Percentiles rank a stretch among this genome's conserved stretches.
Evolutionary conservation across 495 filamentous ascomycete genomes (phyloP).

Genomic region (Aspergillus bridgeri): DNA sequence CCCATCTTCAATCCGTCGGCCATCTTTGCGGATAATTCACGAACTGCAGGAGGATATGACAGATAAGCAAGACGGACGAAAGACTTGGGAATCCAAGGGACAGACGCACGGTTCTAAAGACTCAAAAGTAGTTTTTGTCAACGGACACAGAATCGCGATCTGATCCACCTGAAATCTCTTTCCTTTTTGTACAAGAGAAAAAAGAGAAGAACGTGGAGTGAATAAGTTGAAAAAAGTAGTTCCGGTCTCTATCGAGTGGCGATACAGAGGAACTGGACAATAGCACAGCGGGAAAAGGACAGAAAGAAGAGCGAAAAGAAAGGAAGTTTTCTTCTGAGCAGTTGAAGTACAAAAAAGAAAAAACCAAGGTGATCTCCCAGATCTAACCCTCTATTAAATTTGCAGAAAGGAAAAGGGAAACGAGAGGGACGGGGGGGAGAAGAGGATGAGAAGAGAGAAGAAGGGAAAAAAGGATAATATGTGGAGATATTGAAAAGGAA

Average conservation of each 20-base stretch:
- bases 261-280: constrained; percentile 10
- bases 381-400: constrained; percentile 31
- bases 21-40: constrained; percentile 59
- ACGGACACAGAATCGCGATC: constrained; percentile 8
- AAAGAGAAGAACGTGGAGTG: constrained; percentile 9
- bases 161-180: constrained; percentile 8
- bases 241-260: constrained; percentile 18
- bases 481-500: constrained; percentile 38
- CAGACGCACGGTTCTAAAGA: constrained; percentile 14
- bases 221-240: constrained; percentile 6
- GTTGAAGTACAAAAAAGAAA: constrained; percentile 15
- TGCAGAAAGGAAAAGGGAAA: constrained; percentile 30
- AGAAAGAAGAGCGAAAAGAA: constrained; percentile 7
- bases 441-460: constrained; percentile 29
- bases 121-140: constrained; percentile 4
- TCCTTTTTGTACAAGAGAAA: constrained; percentile 15
- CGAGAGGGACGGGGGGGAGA: constrained; percentile 18
- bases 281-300: constrained; percentile 5
- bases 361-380: constrained; percentile 27
- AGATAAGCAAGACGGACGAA: constrained; percentile 8
- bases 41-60: constrained; percentile 11
- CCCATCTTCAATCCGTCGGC: constrained; percentile 94
- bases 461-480: constrained; percentile 31
- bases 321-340: not conserved
- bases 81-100: not conserved